A percentile compares a stretch with the other conserved stretches of the same genome.
Conservation (phyloP, 768 basidiomycete genomes). For the Tricholoma sp. region DNA sequence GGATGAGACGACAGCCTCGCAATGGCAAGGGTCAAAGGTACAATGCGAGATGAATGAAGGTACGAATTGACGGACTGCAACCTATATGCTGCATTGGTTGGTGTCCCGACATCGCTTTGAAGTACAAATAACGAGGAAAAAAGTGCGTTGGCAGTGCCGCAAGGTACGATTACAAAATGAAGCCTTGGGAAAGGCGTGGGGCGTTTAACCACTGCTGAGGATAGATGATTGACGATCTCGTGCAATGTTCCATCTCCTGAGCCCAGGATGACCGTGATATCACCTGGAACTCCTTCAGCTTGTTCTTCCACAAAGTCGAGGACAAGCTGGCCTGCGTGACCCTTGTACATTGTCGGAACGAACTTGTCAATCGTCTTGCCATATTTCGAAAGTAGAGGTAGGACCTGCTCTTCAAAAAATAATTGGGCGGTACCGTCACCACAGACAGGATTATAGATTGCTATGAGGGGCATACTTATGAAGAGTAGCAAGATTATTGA, state of each 20-base stretch:
- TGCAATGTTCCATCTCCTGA: constrained; percentile 94
- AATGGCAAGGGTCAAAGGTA: constrained; percentile 50
- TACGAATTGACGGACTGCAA: constrained; percentile 54
- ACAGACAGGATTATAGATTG: constrained; percentile 73
- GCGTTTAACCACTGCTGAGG: constrained; percentile 20
- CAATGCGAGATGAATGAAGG: constrained; percentile 30
- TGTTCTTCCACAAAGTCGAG: constrained; percentile 31
- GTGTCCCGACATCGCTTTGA: constrained; percentile 12
- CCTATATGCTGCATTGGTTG: constrained; percentile 31
- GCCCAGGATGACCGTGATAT: constrained; percentile 50
- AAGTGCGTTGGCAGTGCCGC: constrained; percentile 92
- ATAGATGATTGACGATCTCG: constrained; percentile 71
- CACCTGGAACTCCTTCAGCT: constrained; percentile 11
- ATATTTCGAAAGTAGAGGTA: constrained; percentile 53
- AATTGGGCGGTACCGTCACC: constrained; percentile 53
- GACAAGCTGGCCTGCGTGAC: constrained; percentile 50
- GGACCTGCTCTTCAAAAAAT: constrained; percentile 55
- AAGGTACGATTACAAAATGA: constrained; percentile 55
- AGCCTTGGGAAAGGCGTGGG: constrained; percentile 23
- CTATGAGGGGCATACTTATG: constrained; percentile 42
- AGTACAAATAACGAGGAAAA: constrained; percentile 74
- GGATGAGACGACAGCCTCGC: constrained; percentile 38
- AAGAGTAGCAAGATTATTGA: not conserved
- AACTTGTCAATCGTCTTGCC: constrained; percentile 34
- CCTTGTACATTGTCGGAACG: constrained; percentile 42